These are phyloP conservation scores for Aspergillus bridgeri DNA, from an alignment of 495 filamentous ascomycete species.

Conservation along the genomic window DNA sequence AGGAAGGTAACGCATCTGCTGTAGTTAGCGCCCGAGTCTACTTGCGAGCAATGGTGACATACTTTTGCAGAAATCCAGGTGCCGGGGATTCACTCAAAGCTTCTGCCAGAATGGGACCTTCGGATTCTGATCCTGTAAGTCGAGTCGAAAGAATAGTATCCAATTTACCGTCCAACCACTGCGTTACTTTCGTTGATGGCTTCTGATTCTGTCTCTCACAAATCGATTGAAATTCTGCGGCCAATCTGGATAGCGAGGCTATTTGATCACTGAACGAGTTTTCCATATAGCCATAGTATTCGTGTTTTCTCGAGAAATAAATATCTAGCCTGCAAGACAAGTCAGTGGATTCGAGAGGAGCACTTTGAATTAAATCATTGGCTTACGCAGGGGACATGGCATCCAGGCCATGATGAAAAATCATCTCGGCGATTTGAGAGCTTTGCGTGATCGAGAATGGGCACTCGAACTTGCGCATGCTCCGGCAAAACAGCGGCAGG, in stretches of 20 bases:
- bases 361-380: background rate
- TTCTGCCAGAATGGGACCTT: conserved; percentile 3
- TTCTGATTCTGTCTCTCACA: background rate
- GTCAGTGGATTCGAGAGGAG: background rate
- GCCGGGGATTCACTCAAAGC: conserved; percentile 1
- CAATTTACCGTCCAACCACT: background rate
- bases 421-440: background rate
- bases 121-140: conserved; percentile 1
- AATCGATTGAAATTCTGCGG: conserved; percentile 1
- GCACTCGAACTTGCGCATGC: background rate
- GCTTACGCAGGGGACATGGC: background rate
- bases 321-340: conserved; percentile 3
- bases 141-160: background rate
- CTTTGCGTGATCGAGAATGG: background rate
- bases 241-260: background rate
- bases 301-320: background rate
- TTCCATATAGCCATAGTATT: background rate
- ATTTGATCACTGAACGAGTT: background rate
- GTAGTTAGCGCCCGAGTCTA: background rate
- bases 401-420: background rate
- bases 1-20: background rate
- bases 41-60: background rate
- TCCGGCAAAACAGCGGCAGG: conserved; percentile 1
- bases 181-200: background rate
- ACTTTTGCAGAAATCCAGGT: background rate